These are phyloP conservation scores for Arthromyces matolae DNA, from an alignment of 768 basidiomycete genomes.

Conservation along the genomic window DNA sequence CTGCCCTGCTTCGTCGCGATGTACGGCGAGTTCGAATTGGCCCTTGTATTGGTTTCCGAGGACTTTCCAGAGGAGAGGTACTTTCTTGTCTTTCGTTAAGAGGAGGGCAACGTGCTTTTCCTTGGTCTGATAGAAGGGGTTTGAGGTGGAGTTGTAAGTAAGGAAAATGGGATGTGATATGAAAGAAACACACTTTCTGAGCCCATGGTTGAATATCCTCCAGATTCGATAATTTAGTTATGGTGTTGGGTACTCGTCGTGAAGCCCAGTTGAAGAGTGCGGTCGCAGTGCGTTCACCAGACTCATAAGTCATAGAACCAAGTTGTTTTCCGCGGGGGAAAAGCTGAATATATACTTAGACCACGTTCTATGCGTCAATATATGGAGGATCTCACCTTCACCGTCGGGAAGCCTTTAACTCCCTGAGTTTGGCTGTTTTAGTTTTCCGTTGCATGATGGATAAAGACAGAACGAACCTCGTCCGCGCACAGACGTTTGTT, in stretches of 20 bases:
- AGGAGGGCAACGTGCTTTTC: slow-evolving; percentile 56
- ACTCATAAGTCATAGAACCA: slow-evolving; percentile 62
- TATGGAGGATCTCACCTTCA: slow-evolving; percentile 54
- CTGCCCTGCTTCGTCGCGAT: slow-evolving; percentile 63
- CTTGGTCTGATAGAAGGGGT: no score
- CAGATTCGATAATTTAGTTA: slow-evolving; percentile 53
- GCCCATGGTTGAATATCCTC: slow-evolving; percentile 67
- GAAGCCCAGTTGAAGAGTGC: slow-evolving; percentile 76
- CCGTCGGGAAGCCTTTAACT: slow-evolving; percentile 89
- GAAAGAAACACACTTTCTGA: slow-evolving; percentile 49
- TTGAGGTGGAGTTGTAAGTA: slow-evolving; percentile 1
- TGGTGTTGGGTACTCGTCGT: slow-evolving; percentile 67
- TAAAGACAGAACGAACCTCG: slow-evolving; percentile 41
- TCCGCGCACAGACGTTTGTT: slow-evolving; percentile 84
- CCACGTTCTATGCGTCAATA: background rate
- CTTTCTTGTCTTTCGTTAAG: slow-evolving; percentile 70
- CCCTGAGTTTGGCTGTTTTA: no score
- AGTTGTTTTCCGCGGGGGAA: slow-evolving; percentile 74
- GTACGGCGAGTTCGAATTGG: slow-evolving; percentile 57
- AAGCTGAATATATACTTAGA: slow-evolving; percentile 36
- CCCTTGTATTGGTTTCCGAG: slow-evolving; percentile 70
- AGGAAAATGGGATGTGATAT: background rate
- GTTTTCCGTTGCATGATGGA: no score
- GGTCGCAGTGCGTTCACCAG: slow-evolving; percentile 64
- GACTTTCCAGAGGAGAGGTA: slow-evolving; percentile 78